Evolutionary conservation across 257 asterid species (phyloP).

Genomic region (Solanum infundibuliforme): DNA sequence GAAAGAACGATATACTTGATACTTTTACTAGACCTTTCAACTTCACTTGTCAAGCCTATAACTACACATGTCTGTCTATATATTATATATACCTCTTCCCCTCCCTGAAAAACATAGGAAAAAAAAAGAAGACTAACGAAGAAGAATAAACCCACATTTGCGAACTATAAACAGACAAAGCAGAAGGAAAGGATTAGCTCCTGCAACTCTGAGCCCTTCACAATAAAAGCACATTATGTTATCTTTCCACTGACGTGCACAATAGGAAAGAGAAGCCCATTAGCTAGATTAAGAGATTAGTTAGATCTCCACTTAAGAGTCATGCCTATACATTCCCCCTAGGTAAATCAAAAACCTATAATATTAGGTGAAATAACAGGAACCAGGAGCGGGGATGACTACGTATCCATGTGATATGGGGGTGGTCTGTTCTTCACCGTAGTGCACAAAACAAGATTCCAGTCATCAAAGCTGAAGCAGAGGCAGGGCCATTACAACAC

Average conservation of each 20-base stretch:
- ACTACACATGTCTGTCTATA: neutral
- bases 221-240: neutral
- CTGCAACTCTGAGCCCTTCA: neutral
- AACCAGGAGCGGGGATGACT: neutral
- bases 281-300: neutral
- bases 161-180: neutral
- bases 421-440: neutral
- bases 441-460: neutral
- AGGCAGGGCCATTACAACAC: slow-evolving; percentile 85
- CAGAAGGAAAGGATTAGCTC: neutral
- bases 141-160: neutral
- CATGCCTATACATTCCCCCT: neutral
- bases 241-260: neutral
- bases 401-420: neutral
- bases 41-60: neutral
- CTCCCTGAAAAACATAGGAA: neutral
- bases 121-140: neutral
- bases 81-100: neutral
- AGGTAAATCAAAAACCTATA: neutral
- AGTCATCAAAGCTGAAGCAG: slow-evolving; percentile 57
- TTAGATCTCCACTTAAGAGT: neutral
- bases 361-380: neutral
- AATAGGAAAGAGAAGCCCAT: neutral
- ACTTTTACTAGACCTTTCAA: neutral
- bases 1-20: neutral